Conservation (phyloP, 2,329 filamentous ascomycete genomes). For the Diatrype stigma region DNA sequence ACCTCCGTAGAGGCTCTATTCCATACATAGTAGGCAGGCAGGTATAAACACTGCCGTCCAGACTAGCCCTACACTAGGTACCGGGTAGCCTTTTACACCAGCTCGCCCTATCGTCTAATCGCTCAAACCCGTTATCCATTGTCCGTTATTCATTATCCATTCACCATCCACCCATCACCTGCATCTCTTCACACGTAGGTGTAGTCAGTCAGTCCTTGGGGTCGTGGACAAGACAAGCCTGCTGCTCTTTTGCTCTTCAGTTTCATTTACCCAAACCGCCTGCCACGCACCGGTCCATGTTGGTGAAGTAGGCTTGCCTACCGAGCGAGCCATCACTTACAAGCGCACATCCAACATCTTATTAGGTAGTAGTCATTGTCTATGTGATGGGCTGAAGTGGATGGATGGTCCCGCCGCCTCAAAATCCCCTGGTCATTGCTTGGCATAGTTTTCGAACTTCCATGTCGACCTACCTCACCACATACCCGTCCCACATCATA, state of each 20-base stretch:
- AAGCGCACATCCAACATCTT: background rate
- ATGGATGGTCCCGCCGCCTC: conserved; percentile 1
- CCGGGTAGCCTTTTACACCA: too few species aligned
- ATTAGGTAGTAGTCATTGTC: background rate
- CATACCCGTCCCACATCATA: conserved; percentile 16
- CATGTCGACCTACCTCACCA: conserved; percentile 1
- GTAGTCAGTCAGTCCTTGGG: background rate
- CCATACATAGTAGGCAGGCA: too few species aligned
- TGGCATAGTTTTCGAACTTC: background rate
- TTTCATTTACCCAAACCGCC: background rate
- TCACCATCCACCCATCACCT: background rate
- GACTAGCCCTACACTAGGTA: too few species aligned
- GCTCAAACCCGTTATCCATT: too few species aligned
- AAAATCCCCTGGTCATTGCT: conserved; percentile 1
- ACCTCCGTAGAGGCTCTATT: background rate
- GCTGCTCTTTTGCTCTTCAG: background rate
- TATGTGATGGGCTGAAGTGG: conserved; percentile 1
- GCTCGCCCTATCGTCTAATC: too few species aligned
- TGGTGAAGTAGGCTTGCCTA: background rate
- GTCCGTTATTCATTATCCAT: too few species aligned
- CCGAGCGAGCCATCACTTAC: background rate
- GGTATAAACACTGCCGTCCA: too few species aligned
- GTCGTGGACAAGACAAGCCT: background rate
- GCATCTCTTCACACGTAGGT: background rate
- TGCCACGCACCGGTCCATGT: background rate